Evolutionary conservation across 2,329 filamentous ascomycete genomes (phyloP), one percentile per base, ranked within the genome.

Genomic region (Hypoxylon sp.): DNA sequence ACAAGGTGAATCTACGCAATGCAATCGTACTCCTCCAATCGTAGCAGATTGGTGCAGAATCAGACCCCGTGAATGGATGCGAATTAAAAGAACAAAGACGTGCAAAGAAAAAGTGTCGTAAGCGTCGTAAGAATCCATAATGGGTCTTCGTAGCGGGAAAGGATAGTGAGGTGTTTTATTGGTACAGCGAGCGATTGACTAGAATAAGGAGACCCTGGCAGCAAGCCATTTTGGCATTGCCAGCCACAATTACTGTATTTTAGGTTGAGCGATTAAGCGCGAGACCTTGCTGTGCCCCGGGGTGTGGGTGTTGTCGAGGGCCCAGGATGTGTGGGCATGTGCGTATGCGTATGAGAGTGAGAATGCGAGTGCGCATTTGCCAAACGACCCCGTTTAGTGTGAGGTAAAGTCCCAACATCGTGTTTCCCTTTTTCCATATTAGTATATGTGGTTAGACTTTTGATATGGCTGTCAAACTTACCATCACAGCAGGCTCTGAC

Each of bases 401-500:
- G 80, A 60, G 83, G 80, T 52, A 90, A 76, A 56, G 82, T 87
- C 56, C 87, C 85, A 50, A 93, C 90, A 75, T 93, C 90, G 72
- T 93, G 90, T 80, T 91, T 92, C 70, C 90, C 89, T 91, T 51
- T 5, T 5, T 1, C 22, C 11, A 46, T 13, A 52, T 73, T 69
- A 77, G 72, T 24, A 28, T 39, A 17, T 51, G 51, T 20, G 24
- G 17, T 43, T 32, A 20, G 11, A 54, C 6, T 63, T 11, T 19
- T 3, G 13, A 47, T 20, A 26, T 19, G 28, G 48, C 30, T 20
- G 47, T 59, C 17, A 20, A 59, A 81, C 90, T 86, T 85, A 94
- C 94, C 95, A 85, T 98, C 95, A 79, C 95, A 99, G 81, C 95
- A 99, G 62, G 94, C 94, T 75, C 95, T 86, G 68, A 99, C 95